phyloP scores from a whole-genome alignment of 495 filamentous ascomycete species.

The Xanthoparmelia taractica region DNA sequence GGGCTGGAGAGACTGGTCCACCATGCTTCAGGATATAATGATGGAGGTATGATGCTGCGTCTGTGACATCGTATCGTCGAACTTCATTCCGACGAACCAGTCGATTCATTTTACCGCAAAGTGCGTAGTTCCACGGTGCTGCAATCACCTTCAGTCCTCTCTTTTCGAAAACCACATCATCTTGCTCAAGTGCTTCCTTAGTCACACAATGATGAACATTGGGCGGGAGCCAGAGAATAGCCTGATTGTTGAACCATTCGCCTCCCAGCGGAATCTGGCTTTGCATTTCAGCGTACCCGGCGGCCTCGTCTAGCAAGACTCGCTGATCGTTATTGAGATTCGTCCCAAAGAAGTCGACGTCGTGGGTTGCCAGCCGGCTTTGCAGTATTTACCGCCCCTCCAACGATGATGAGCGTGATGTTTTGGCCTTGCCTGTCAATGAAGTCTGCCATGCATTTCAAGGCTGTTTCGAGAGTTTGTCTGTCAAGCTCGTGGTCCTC shows the following conservation, averaged over 20 bases:
- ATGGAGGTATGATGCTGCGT: background rate
- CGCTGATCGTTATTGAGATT: slow-evolving; percentile 9
- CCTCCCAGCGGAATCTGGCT: slow-evolving; percentile 5
- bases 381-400: background rate
- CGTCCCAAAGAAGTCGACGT: slow-evolving; percentile 1
- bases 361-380: background rate
- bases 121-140: background rate
- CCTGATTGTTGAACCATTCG: slow-evolving; percentile 14
- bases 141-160: background rate
- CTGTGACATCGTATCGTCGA: background rate
- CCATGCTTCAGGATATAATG: background rate
- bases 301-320: slow-evolving; percentile 9
- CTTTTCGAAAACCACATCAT: background rate
- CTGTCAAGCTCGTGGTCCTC: slow-evolving; percentile 15
- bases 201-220: background rate
- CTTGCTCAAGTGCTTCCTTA: background rate
- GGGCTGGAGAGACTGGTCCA: background rate
- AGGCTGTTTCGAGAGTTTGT: slow-evolving; percentile 6
- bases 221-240: slow-evolving; percentile 6
- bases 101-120: background rate
- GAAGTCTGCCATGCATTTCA: slow-evolving; percentile 11
- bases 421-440: slow-evolving; percentile 8
- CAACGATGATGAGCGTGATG: background rate
- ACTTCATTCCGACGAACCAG: background rate
- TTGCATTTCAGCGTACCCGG: slow-evolving; percentile 2